A percentile compares a stretch with the other conserved stretches of the same genome.
phyloP scores from a whole-genome alignment of 1,284 basidiomycete species.

The Heterobasidion parviporum region DNA sequence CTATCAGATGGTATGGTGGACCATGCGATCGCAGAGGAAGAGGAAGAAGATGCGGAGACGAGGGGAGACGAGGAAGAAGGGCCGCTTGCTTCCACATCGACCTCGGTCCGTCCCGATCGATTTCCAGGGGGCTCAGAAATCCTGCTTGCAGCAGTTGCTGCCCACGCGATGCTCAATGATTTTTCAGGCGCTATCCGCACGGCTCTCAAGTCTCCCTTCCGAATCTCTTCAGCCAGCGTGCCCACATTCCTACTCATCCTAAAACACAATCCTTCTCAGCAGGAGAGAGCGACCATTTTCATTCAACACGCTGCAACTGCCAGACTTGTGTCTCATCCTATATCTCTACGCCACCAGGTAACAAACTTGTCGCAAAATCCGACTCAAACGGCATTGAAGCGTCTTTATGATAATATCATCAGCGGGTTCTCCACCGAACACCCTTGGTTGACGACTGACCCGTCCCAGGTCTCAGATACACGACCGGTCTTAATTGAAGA shows the following conservation, averaged over 20 bases:
- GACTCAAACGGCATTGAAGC: slow-evolving; percentile 23
- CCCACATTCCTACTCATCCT: slow-evolving; percentile 30
- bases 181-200: slow-evolving; percentile 44
- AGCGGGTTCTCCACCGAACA: slow-evolving; percentile 39
- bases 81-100: background rate
- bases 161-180: slow-evolving; percentile 45
- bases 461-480: slow-evolving; percentile 19
- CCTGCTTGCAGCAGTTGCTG: slow-evolving; percentile 45
- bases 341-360: slow-evolving; percentile 41
- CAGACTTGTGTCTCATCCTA: slow-evolving; percentile 39
- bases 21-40: background rate
- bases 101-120: background rate
- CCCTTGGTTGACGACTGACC: slow-evolving; percentile 37
- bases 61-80: background rate
- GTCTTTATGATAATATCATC: slow-evolving; percentile 40
- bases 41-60: background rate
- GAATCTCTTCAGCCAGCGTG: slow-evolving; percentile 25
- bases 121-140: slow-evolving; percentile 19
- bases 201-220: slow-evolving; percentile 29
- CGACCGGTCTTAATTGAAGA: slow-evolving; percentile 45
- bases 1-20: background rate
- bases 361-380: slow-evolving; percentile 24
- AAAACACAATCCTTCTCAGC: slow-evolving; percentile 22
- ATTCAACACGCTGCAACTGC: slow-evolving; percentile 38
- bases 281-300: slow-evolving; percentile 33